phyloP scores from a whole-genome alignment of 2,329 filamentous ascomycete genomes.

The Byssochlamys sp. region DNA sequence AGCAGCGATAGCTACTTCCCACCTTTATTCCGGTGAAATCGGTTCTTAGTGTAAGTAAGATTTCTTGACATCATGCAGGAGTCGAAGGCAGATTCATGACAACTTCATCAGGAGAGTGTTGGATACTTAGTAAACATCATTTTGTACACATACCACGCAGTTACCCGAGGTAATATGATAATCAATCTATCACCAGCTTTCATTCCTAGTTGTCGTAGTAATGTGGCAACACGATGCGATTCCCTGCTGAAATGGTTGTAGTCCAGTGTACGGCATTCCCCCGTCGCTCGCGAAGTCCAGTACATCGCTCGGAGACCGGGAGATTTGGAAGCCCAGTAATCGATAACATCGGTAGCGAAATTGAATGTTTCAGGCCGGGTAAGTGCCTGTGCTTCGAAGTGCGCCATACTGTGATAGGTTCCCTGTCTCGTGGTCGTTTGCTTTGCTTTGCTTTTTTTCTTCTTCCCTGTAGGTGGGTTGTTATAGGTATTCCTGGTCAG shows the following conservation, averaged over 20 bases:
- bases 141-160: not conserved
- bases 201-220: constrained; percentile 24
- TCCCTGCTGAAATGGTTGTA: constrained; percentile 29
- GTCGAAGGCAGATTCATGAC: not conserved
- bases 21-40: constrained; percentile 15
- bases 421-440: not conserved
- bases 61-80: not conserved
- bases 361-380: constrained; percentile 23
- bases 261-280: constrained; percentile 17
- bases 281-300: constrained; percentile 29
- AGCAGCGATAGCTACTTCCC: constrained; percentile 31
- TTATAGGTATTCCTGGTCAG: not conserved
- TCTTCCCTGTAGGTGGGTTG: not conserved
- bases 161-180: not conserved
- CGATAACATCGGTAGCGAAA: constrained; percentile 33
- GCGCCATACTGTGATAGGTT: not conserved
- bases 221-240: constrained; percentile 25
- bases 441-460: not conserved
- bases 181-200: constrained; percentile 23
- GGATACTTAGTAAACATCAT: not conserved
- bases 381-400: not conserved
- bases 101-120: not conserved
- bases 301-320: constrained; percentile 25
- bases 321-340: constrained; percentile 27
- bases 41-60: not conserved